Evolutionary conservation across 2,329 filamentous ascomycete species (phyloP).

Genomic region (Elsinoe australis): DNA sequence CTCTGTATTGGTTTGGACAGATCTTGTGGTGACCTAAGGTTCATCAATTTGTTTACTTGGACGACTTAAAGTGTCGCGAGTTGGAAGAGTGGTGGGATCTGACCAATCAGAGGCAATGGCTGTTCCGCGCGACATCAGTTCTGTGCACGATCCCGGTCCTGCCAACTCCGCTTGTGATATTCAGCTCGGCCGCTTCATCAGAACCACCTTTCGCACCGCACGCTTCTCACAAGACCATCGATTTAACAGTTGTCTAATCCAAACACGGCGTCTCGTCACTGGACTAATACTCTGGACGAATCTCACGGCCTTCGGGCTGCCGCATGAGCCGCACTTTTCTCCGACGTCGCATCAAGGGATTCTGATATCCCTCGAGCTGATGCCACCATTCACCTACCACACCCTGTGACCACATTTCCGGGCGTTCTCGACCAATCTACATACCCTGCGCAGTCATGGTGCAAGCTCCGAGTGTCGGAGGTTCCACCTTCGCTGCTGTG

Average conservation of each 20-base stretch:
- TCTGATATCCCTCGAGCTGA: slow-evolving; percentile 13
- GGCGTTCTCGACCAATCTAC: too few relatives aligned
- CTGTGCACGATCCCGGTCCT: too few relatives aligned
- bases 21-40: too few relatives aligned
- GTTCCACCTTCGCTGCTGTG: slow-evolving; percentile 15
- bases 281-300: not conserved
- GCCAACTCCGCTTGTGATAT: slow-evolving; percentile 14
- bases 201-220: not conserved
- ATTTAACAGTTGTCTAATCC: not conserved
- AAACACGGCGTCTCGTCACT: not conserved
- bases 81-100: not conserved
- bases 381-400: not conserved
- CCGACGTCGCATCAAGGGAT: slow-evolving; percentile 12
- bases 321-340: not conserved
- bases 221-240: not conserved
- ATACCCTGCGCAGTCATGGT: slow-evolving; percentile 11
- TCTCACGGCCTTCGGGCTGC: not conserved
- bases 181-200: slow-evolving; percentile 1
- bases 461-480: slow-evolving; percentile 13
- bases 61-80: too few relatives aligned
- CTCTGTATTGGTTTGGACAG: too few relatives aligned
- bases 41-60: too few relatives aligned
- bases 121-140: too few relatives aligned
- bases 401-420: not conserved
- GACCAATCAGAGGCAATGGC: not conserved